Percentiles rank a stretch among this genome's conserved stretches.
These are phyloP conservation scores for Penicillium lividum DNA, from an alignment of 495 filamentous ascomycete genomes.

Conservation along the genomic window DNA sequence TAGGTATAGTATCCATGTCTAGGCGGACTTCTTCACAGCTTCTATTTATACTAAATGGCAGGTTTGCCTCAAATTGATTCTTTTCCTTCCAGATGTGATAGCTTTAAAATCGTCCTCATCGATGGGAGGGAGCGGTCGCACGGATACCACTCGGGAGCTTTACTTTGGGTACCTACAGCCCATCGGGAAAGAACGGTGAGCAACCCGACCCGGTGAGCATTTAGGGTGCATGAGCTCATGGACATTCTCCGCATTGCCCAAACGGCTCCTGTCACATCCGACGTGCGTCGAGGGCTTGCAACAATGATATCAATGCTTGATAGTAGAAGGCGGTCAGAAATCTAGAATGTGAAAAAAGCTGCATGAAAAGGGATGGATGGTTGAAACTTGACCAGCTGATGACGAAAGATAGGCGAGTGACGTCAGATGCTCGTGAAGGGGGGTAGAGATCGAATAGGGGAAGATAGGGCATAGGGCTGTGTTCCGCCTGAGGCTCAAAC, in stretches of 20 bases:
- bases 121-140: not conserved
- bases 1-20: not conserved
- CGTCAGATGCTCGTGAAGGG: slow-evolving; percentile 15
- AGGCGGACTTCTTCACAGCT: not conserved
- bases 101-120: not conserved
- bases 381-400: not conserved
- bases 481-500: slow-evolving; percentile 1
- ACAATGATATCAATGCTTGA: slow-evolving; percentile 5
- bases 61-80: not conserved
- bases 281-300: not conserved
- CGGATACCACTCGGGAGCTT: not conserved
- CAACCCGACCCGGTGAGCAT: slow-evolving; percentile 23
- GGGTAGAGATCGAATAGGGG: not conserved
- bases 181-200: slow-evolving; percentile 29
- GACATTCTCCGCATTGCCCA: not conserved
- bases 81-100: not conserved
- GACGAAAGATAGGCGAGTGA: slow-evolving; percentile 19
- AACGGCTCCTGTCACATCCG: slow-evolving; percentile 1
- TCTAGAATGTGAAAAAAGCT: slow-evolving; percentile 15
- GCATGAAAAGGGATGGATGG: slow-evolving; percentile 1
- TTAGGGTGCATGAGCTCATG: slow-evolving; percentile 13
- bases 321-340: slow-evolving; percentile 11
- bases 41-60: not conserved
- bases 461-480: slow-evolving; percentile 3
- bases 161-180: not conserved